phyloP scores from a whole-genome alignment of 805 yeast genomes.

The Metschnikowia proteae region DNA sequence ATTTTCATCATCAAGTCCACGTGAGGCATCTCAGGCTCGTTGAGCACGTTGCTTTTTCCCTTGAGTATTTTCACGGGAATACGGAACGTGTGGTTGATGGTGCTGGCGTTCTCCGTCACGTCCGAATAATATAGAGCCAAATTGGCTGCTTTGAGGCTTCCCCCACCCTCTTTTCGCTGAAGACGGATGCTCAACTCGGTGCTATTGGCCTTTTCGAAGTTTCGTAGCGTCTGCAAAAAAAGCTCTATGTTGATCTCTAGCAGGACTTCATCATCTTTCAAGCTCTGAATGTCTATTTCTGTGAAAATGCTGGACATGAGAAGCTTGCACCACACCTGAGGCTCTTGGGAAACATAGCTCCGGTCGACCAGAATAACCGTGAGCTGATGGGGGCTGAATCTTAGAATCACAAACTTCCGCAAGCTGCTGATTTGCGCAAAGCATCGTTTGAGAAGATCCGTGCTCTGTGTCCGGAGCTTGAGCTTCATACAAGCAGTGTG shows the following conservation, averaged over 20 bases:
- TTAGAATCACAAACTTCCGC: conserved; percentile 53
- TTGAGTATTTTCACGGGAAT: conserved; percentile 67
- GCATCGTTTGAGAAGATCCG: conserved; percentile 34
- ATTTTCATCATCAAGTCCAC: conserved; percentile 55
- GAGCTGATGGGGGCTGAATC: conserved; percentile 50
- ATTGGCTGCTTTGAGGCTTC: conserved; percentile 41
- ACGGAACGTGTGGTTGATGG: conserved; percentile 61
- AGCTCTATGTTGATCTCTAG: conserved; percentile 63
- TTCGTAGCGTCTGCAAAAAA: conserved; percentile 52
- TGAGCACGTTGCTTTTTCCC: conserved; percentile 45
- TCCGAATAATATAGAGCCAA: conserved; percentile 56
- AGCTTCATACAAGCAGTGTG: conserved; percentile 20
- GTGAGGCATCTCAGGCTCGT: conserved; percentile 59
- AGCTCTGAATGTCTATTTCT: conserved; percentile 48
- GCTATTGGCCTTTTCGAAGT: conserved; percentile 51
- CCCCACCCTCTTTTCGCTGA: conserved; percentile 39
- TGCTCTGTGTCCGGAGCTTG: conserved; percentile 24
- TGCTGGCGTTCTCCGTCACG: conserved; percentile 35
- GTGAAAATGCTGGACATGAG: conserved; percentile 44
- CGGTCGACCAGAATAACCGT: conserved; percentile 45
- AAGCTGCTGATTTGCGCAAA: conserved; percentile 48
- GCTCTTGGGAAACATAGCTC: conserved; percentile 46
- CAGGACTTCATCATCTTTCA: conserved; percentile 51
- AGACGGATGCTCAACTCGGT: conserved; percentile 50
- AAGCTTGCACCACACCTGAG: conserved; percentile 66